These are phyloP conservation scores for Knoxia roxburghii DNA, from an alignment of 257 asterid genomes.

Conservation along the genomic window DNA sequence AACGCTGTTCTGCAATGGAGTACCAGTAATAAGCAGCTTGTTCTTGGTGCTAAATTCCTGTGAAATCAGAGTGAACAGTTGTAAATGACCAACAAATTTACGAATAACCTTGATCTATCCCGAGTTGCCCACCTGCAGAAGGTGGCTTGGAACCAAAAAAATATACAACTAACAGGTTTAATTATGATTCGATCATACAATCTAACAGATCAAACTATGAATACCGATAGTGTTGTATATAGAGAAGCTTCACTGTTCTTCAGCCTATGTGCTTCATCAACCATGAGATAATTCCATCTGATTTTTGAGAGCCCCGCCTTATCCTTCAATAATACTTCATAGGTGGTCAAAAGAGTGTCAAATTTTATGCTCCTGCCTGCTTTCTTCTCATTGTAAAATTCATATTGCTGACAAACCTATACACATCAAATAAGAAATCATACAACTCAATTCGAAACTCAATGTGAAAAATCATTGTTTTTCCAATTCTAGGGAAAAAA, in stretches of 20 bases:
- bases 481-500: too few species aligned
- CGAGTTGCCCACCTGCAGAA: neutral
- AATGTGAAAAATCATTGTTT: neutral
- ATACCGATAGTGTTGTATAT: constrained; percentile 71
- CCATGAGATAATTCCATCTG: constrained; percentile 97
- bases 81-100: neutral
- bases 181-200: constrained; percentile 1
- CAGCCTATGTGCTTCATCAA: constrained; percentile 98
- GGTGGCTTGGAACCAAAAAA: too few species aligned
- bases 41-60: constrained; percentile 97
- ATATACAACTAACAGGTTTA: neutral
- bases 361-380: constrained; percentile 65
- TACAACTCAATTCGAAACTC: neutral
- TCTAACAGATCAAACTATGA: constrained; percentile 12
- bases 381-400: constrained; percentile 74
- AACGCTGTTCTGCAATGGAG: constrained; percentile 97
- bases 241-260: constrained; percentile 97
- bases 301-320: constrained; percentile 86
- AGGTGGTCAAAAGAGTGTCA: constrained; percentile 89
- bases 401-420: constrained; percentile 96
- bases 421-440: constrained; percentile 19
- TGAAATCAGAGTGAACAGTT: constrained; percentile 17
- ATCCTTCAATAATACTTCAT: constrained; percentile 92
- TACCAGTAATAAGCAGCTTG: constrained; percentile 94
- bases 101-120: neutral